Base-by-base conservation (phyloP, 106 monocot species). In the Iris macrosiphon region DNA sequence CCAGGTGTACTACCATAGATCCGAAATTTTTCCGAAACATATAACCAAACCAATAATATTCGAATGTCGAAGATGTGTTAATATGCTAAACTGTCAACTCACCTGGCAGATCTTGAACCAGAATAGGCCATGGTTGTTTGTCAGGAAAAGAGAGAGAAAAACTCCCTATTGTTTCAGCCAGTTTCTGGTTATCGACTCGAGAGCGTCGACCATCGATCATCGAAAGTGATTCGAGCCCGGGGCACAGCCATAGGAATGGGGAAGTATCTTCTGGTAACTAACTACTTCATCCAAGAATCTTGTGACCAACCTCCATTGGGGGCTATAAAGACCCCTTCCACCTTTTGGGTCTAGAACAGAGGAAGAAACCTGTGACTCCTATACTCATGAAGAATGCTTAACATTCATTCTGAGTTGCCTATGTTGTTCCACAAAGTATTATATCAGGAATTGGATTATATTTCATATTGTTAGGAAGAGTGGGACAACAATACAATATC, bases 21-120 rank as follows among this genome's bases (percentile, higher is more conserved):
- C n/a, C n/a, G n/a, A n/a, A n/a, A n/a, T n/a, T n/a, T n/a, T 19
- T 28, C 37, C 2, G 3, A 49, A 12, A 47, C 25, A 25, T 14
- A 14, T 27, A 24, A 48, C 13, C 17, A 31, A 24, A 22, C 7
- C 7, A 37, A 46, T 3, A 31, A 57, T 13, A 15, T 13, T 26
- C 39, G 8, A 19, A 8, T n/a, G n/a, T n/a, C n/a, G n/a, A n/a
- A n/a, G n/a, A n/a, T n/a, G n/a, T n/a, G n/a, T n/a, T n/a, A n/a
- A n/a, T n/a, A 39, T 30, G 0, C 3, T 52, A 47, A 40, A 39
- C 26, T 35, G 21, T 28, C 17, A 31, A 43, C 49, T 68, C 9
- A 70, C 76, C 64, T 76, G 7, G 54, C 76, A 29, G 64, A 64
- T 76, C 70, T 64, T 45, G 70, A 60, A 39, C 11, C 46, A 53